Conservation (phyloP, 306 rosid genomes). For the Prosopis cineraria region DNA sequence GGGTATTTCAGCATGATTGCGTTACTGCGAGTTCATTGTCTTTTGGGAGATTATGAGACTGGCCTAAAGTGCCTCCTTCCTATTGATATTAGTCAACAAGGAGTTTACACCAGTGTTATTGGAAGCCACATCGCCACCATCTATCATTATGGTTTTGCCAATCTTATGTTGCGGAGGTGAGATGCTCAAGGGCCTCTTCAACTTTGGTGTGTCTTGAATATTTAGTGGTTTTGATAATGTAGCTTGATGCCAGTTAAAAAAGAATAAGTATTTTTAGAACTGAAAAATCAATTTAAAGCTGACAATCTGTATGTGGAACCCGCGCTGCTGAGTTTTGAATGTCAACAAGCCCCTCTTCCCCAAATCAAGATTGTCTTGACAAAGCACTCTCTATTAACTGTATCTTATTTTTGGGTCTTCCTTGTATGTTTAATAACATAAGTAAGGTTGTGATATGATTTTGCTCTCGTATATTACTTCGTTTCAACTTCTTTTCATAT, state of each 20-base stretch:
- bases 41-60: constrained; percentile 95
- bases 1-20: constrained; percentile 99
- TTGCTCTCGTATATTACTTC: neutral
- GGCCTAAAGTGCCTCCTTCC: constrained; percentile 85
- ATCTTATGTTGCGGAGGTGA: constrained; percentile 93
- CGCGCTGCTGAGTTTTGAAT: neutral
- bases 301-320: neutral
- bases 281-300: neutral
- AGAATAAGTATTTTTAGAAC: neutral
- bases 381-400: neutral
- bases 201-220: neutral
- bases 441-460: neutral
- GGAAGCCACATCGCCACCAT: constrained; percentile 94
- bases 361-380: neutral
- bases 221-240: neutral
- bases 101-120: constrained; percentile 78
- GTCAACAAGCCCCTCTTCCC: neutral
- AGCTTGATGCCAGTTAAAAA: neutral
- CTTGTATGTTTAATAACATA: neutral
- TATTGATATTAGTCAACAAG: constrained; percentile 84
- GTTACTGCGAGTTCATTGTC: constrained; percentile 89
- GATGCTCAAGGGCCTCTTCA: neutral
- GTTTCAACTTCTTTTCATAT: neutral
- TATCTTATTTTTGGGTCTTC: neutral
- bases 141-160: constrained; percentile 96